Evolutionary conservation across 805 yeast species (phyloP).

Genomic region (Metschnikowia orientalis): DNA sequence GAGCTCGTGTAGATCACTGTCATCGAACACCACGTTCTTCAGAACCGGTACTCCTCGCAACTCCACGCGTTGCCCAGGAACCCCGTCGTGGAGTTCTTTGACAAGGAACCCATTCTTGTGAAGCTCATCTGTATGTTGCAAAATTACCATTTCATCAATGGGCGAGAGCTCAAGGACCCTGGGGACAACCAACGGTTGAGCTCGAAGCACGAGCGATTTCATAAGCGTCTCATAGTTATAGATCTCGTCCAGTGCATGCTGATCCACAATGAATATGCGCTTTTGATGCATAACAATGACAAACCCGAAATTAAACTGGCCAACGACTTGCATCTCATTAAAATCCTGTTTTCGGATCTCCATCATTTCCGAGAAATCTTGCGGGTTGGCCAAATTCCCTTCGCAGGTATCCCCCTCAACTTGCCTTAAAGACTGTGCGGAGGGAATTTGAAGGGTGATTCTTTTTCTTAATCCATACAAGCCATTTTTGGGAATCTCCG

Average conservation of each 20-base stretch:
- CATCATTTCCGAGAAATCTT: slow-evolving; percentile 14
- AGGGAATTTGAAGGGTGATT: not conserved
- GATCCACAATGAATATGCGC: slow-evolving; percentile 86
- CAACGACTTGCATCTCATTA: slow-evolving; percentile 68
- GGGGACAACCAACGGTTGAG: slow-evolving; percentile 56
- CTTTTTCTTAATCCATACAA: not conserved
- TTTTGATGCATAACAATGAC: slow-evolving; percentile 58
- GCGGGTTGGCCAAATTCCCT: slow-evolving; percentile 10
- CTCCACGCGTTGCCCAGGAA: slow-evolving; percentile 54
- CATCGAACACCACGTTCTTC: slow-evolving; percentile 61
- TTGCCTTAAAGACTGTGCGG: not conserved
- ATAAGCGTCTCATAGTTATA: slow-evolving; percentile 77
- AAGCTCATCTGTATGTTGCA: slow-evolving; percentile 56
- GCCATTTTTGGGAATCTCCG: no score
- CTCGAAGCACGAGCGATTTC: slow-evolving; percentile 49
- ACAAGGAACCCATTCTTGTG: slow-evolving; percentile 67
- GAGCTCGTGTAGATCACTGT: slow-evolving; percentile 71
- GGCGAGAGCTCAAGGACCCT: slow-evolving; percentile 65
- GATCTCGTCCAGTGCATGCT: slow-evolving; percentile 97
- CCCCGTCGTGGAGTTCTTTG: slow-evolving; percentile 45
- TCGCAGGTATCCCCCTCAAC: not conserved
- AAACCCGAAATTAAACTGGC: slow-evolving; percentile 95
- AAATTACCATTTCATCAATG: slow-evolving; percentile 70
- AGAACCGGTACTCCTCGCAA: slow-evolving; percentile 69
- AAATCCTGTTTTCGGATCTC: slow-evolving; percentile 69